Evolutionary conservation across 208 protist species (phyloP).

Genomic region (Leishmania aethiopica): DNA sequence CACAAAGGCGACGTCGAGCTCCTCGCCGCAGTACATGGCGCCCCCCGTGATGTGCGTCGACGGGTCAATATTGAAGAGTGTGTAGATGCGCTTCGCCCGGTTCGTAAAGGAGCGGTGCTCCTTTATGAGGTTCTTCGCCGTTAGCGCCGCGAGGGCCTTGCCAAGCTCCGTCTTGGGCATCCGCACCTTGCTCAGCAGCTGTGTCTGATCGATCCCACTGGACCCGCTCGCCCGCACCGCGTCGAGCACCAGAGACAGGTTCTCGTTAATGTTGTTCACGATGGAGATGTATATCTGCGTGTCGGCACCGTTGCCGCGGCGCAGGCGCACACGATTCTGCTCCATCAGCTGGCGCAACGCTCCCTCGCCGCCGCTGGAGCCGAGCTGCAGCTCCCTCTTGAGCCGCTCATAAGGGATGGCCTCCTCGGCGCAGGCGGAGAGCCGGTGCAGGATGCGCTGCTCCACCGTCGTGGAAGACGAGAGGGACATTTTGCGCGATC

Average conservation of each 20-base stretch:
- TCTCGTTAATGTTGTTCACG: conserved; percentile 61
- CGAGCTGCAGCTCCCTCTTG: conserved; percentile 49
- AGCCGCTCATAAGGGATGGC: conserved; percentile 47
- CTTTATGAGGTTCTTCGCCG: conserved; percentile 65
- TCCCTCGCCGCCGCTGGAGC: conserved; percentile 35
- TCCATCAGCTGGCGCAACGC: conserved; percentile 65
- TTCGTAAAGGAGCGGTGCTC: conserved; percentile 84
- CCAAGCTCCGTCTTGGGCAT: conserved; percentile 71
- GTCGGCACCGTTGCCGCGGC: conserved; percentile 40
- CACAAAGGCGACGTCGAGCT: conserved; percentile 79
- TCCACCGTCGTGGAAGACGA: conserved; percentile 24
- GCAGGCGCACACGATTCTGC: conserved; percentile 48
- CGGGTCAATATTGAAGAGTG: conserved; percentile 80
- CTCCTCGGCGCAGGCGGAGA: conserved; percentile 45
- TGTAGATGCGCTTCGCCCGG: conserved; percentile 80
- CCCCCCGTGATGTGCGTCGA: conserved; percentile 80
- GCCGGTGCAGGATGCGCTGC: conserved; percentile 46
- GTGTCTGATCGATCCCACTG: conserved; percentile 75
- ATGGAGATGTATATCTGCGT: conserved; percentile 61
- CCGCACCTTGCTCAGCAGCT: conserved; percentile 52
- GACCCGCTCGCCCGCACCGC: conserved; percentile 67
- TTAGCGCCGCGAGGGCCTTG: conserved; percentile 65
- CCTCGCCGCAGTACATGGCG: conserved; percentile 83
- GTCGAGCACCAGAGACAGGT: conserved; percentile 58
- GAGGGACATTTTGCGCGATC: background rate